Evolutionary conservation across 176 grass and related monocot genomes (phyloP).

Genomic region (Oryza coarctata): DNA sequence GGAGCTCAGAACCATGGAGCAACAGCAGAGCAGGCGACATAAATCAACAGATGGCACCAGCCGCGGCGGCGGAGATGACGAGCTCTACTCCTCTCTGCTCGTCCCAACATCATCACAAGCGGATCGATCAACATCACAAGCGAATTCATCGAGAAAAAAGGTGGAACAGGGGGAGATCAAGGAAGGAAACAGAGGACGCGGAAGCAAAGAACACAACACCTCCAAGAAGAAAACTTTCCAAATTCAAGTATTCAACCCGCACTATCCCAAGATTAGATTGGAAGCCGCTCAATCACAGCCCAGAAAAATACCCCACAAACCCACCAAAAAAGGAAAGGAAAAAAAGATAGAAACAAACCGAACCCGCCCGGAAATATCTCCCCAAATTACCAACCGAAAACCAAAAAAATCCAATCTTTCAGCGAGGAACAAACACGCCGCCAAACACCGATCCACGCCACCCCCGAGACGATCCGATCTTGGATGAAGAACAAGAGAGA

Average conservation of each 20-base stretch:
- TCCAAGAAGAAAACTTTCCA: neutral
- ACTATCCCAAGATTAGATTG: neutral
- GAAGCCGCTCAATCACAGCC: neutral
- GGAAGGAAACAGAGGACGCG: neutral
- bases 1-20: constrained; percentile 62
- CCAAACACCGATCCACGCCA: neutral
- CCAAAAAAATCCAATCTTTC: constrained; percentile 7
- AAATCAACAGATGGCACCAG: constrained; percentile 26
- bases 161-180: neutral
- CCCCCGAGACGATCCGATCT: neutral
- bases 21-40: constrained; percentile 47
- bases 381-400: neutral
- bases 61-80: neutral
- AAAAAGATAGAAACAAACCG: neutral
- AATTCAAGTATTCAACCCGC: neutral
- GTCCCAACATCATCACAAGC: neutral
- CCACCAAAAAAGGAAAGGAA: neutral
- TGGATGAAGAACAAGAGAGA: neutral
- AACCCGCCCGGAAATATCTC: neutral
- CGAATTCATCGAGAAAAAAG: neutral
- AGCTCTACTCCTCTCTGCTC: neutral
- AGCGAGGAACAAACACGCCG: neutral
- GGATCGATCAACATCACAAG: neutral
- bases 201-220: neutral
- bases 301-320: neutral